These are phyloP conservation scores for Neonectria faginata DNA, from an alignment of 2,329 filamentous ascomycete species.

Conservation along the genomic window DNA sequence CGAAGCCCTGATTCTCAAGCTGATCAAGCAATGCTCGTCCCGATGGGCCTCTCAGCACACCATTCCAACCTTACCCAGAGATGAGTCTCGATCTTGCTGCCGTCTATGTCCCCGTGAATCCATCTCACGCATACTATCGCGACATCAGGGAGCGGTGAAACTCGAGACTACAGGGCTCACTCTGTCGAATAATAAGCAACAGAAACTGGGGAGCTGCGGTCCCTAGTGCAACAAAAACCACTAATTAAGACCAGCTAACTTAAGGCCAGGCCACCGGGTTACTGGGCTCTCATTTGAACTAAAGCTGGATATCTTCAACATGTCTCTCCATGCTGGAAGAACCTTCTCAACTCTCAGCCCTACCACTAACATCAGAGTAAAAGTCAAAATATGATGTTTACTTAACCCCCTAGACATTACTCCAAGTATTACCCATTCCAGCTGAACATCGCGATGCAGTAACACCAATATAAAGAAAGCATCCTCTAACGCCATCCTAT, in stretches of 20 bases:
- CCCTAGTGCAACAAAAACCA: background rate
- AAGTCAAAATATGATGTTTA: background rate
- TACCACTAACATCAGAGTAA: background rate
- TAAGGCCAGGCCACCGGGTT: too few relatives aligned
- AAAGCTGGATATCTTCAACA: background rate
- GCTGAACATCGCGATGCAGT: background rate
- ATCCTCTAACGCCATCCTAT: background rate
- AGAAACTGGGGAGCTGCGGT: too few relatives aligned
- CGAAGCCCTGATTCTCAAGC: background rate
- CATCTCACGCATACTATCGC: background rate
- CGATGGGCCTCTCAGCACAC: background rate
- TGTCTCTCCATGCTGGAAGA: background rate
- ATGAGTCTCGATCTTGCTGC: background rate
- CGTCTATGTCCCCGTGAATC: too few relatives aligned
- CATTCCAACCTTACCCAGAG: background rate
- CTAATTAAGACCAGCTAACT: too few relatives aligned
- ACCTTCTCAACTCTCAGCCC: background rate
- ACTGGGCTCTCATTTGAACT: background rate
- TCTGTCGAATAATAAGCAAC: background rate
- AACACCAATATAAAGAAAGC: background rate
- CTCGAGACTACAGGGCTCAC: too few relatives aligned
- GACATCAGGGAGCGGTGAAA: background rate
- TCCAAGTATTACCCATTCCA: background rate
- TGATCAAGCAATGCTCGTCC: too few relatives aligned
- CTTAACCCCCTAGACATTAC: background rate